Percentiles rank a stretch among this genome's conserved stretches.
These are phyloP conservation scores for Punctularia strigosozonata DNA, from an alignment of 768 basidiomycete genomes.

Conservation along the genomic window DNA sequence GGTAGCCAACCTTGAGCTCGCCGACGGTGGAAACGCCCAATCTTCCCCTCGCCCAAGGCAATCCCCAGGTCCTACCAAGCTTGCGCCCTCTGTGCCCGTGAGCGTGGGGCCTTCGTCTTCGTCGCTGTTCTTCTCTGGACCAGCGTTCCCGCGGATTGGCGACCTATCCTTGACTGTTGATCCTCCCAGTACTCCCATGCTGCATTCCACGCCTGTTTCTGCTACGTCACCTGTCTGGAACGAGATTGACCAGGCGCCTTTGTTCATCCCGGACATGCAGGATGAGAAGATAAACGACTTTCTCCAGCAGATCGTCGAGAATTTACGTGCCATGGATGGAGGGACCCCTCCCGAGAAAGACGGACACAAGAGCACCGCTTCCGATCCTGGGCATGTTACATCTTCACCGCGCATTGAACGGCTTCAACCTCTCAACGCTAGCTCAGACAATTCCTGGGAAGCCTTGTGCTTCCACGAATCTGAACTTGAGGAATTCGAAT, in stretches of 20 bases:
- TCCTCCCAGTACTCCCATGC: constrained; percentile 1
- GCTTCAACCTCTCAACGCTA: not conserved
- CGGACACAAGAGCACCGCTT: not conserved
- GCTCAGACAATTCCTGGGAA: not conserved
- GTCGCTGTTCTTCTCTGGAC: constrained; percentile 11
- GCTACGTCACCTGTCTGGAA: constrained; percentile 4
- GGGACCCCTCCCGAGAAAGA: not conserved
- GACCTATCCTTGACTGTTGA: not conserved
- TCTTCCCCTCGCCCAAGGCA: too few species aligned
- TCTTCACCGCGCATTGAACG: not conserved
- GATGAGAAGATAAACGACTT: constrained; percentile 74
- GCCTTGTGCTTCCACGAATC: not conserved
- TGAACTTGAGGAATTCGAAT: not conserved
- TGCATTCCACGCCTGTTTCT: constrained; percentile 1
- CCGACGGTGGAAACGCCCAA: too few species aligned
- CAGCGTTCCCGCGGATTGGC: not conserved
- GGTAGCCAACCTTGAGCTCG: too few species aligned
- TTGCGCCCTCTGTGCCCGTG: constrained; percentile 11
- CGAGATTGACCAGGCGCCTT: constrained; percentile 12
- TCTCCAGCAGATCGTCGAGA: constrained; percentile 76
- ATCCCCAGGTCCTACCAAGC: too few species aligned
- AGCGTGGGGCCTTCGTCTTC: constrained; percentile 8
- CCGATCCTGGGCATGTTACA: not conserved
- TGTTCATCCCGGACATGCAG: constrained; percentile 58
- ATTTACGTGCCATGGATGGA: constrained; percentile 60